These are phyloP conservation scores for Polyporus tsugae DNA, from an alignment of 1,284 basidiomycete species.

Conservation along the genomic window DNA sequence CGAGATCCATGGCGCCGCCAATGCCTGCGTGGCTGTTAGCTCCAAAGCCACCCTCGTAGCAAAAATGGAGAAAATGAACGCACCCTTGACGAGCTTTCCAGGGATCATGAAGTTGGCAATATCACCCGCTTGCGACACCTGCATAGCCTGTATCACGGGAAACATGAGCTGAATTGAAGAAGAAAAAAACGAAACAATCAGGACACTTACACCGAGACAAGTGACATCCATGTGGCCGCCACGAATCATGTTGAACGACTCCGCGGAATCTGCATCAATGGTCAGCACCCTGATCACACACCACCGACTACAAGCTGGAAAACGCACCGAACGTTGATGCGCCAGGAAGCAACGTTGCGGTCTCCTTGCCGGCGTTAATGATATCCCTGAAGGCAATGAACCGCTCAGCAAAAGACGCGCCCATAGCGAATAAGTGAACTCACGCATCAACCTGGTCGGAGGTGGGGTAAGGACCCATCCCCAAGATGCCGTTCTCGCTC, in stretches of 20 bases:
- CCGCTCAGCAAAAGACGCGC: slow-evolving; percentile 2
- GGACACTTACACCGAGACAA: slow-evolving; percentile 72
- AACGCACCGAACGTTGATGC: slow-evolving; percentile 85
- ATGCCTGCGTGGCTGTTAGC: slow-evolving; percentile 62
- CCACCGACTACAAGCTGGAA: background rate
- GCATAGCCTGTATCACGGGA: slow-evolving; percentile 73
- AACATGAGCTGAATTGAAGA: slow-evolving; percentile 5
- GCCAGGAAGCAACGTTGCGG: slow-evolving; percentile 89
- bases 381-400: slow-evolving; percentile 64
- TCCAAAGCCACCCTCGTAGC: background rate
- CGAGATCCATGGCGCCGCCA: slow-evolving; percentile 96
- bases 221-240: slow-evolving; percentile 95
- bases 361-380: slow-evolving; percentile 97
- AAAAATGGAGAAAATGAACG: slow-evolving; percentile 18
- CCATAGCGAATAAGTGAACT: slow-evolving; percentile 40
- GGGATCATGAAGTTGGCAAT: slow-evolving; percentile 98
- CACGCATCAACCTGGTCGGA: slow-evolving; percentile 86
- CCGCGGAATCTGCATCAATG: slow-evolving; percentile 70
- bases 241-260: slow-evolving; percentile 95
- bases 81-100: slow-evolving; percentile 89
- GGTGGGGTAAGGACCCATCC: slow-evolving; percentile 94
- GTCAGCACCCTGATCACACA: slow-evolving; percentile 16
- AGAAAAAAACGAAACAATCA: background rate
- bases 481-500: slow-evolving; percentile 94
- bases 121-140: slow-evolving; percentile 91